These are phyloP conservation scores for Epichloe amarillans DNA, from an alignment of 2,329 filamentous ascomycete genomes.

Conservation along the genomic window DNA sequence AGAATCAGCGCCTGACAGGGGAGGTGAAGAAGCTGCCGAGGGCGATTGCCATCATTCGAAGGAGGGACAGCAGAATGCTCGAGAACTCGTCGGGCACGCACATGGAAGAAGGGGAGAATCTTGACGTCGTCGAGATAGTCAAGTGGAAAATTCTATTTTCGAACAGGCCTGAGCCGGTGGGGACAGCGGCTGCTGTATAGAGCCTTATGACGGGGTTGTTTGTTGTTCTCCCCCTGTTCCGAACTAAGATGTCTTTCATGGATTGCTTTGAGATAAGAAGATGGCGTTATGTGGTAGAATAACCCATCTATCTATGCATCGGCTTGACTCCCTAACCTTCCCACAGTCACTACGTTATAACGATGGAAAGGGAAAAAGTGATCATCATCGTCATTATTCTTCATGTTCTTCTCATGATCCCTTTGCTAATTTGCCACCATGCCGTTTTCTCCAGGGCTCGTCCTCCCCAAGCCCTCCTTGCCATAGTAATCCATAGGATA, in stretches of 20 bases:
- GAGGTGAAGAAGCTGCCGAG: slow-evolving; percentile 78
- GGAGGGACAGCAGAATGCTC: slow-evolving; percentile 31
- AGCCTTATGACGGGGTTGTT: neutral
- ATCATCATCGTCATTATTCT: neutral
- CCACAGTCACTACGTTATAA: neutral
- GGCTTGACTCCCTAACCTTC: neutral
- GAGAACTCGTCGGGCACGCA: slow-evolving; percentile 27
- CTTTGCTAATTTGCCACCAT: neutral
- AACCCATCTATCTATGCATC: too few relatives aligned
- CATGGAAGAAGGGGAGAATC: slow-evolving; percentile 28
- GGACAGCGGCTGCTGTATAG: slow-evolving; percentile 16
- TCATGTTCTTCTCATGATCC: too few relatives aligned
- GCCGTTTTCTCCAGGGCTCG: slow-evolving; percentile 31
- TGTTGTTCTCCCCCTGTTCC: neutral
- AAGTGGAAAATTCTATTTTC: slow-evolving; percentile 80
- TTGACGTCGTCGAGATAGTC: slow-evolving; percentile 81
- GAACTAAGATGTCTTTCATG: neutral
- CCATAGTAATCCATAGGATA: slow-evolving; percentile 99
- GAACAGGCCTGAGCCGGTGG: slow-evolving; percentile 72
- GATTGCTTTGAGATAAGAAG: neutral
- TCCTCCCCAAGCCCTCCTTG: slow-evolving; percentile 77
- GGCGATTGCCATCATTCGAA: slow-evolving; percentile 66
- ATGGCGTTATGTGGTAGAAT: too few relatives aligned
- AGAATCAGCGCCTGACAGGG: slow-evolving; percentile 77
- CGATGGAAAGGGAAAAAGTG: neutral